Evolutionary conservation across 495 filamentous ascomycete genomes (phyloP).

Genomic region (Podospora australis): DNA sequence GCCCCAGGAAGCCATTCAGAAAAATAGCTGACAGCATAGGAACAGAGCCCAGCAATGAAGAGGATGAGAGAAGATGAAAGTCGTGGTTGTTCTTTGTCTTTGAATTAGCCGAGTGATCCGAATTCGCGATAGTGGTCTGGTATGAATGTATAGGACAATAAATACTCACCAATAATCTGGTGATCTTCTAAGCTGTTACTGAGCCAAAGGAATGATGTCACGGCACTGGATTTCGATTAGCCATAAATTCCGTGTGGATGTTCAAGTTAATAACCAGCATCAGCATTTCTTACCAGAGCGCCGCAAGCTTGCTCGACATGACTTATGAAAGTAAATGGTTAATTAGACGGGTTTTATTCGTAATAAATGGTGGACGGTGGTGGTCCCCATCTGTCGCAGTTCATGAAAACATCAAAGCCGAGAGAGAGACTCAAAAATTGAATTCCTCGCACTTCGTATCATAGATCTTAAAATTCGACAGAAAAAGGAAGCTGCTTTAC

Average conservation of each 20-base stretch:
- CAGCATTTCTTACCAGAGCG: constrained; percentile 31
- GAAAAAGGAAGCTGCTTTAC: too few species aligned
- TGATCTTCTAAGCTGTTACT: constrained; percentile 37
- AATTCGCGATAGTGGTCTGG: background rate
- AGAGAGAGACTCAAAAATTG: too few species aligned
- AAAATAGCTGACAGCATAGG: constrained; percentile 34
- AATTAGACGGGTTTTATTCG: background rate
- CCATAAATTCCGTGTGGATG: too few species aligned
- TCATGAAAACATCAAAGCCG: too few species aligned
- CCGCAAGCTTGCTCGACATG: constrained; percentile 31
- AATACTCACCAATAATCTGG: constrained; percentile 33
- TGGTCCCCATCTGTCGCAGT: too few species aligned
- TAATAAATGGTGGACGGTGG: too few species aligned
- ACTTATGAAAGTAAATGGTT: background rate
- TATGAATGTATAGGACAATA: background rate
- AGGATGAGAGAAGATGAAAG: constrained; percentile 35
- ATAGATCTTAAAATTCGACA: too few species aligned
- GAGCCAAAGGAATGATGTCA: constrained; percentile 41
- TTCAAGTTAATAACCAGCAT: background rate
- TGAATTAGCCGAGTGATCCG: too few species aligned
- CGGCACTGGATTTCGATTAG: constrained; percentile 25
- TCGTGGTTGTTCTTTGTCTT: constrained; percentile 33
- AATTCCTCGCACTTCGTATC: too few species aligned
- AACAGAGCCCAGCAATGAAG: constrained; percentile 28
- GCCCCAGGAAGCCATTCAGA: constrained; percentile 39